Evolutionary conservation across 371 early-diverging fungal species (phyloP), one percentile per base, ranked within the genome.

Genomic region (Mortierella sp.): DNA sequence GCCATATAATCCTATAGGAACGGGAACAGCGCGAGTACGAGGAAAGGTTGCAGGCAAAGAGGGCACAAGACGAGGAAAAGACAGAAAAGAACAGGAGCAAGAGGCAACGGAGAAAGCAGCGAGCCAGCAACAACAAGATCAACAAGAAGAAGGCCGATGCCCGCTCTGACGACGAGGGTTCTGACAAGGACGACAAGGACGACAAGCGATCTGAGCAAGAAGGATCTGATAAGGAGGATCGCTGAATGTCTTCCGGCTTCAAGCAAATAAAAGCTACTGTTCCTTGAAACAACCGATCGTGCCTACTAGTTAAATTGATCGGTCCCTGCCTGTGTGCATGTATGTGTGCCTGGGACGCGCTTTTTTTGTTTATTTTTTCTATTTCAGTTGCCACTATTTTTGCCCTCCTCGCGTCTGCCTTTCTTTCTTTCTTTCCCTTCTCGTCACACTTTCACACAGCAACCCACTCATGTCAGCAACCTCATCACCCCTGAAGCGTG

Each of bases 31-130:
- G 69, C 50, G 93, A 92, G 71, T 94, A 91, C 81, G 89, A 91
- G 26, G 90, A 90, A 11, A 93, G 92, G 82, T 82, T 95, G 54
- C 90, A 82, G 46, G 85, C 83, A 40, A 89, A 93, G 71, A 92
- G 90, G 76, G 87, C 83, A 43, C 91, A 89, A 57, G 96, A 96
- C 77, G 96, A 95, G 40, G 95, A 93, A 78, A 93, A 92, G 73
- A 97, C 97, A 11, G 96, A 96, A 51, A 98, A 96, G 88, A 95
- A 93, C 74, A 90, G 98, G 50, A 94, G 94, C 50, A 96, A 97
- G 86, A 89, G 98, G 40, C 93, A 94, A 82, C 96, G 94, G 81
- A 91, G 95, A 70, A 93, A 88, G 82, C 74, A 88, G 80, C 77
- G 80, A 53, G 79, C 77, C 14, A 74, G 37, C 57, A 86, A 86